These are phyloP conservation scores for Blastobotrys peoriensis DNA, from an alignment of 805 yeast species.

Conservation along the genomic window DNA sequence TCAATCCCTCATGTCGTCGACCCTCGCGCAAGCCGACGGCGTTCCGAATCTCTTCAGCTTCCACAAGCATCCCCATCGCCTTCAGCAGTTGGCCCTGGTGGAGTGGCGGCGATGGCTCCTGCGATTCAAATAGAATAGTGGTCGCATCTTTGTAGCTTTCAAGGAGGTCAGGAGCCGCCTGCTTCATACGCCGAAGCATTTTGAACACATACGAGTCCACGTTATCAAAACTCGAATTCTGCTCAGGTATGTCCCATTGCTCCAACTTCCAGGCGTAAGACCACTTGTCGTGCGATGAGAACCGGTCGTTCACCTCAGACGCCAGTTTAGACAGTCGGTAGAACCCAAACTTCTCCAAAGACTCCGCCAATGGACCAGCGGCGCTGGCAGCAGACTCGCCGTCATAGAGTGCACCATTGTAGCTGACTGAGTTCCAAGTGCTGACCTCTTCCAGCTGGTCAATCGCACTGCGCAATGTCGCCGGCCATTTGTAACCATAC, in stretches of 20 bases:
- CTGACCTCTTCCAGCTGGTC: slow-evolving; percentile 22
- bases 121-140: too few species aligned
- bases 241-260: slow-evolving; percentile 67
- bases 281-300: slow-evolving; percentile 31
- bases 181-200: not conserved
- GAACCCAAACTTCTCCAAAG: slow-evolving; percentile 48
- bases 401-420: slow-evolving; percentile 54
- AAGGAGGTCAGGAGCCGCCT: not conserved
- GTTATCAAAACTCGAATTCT: not conserved
- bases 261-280: slow-evolving; percentile 73
- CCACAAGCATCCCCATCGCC: not conserved
- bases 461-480: slow-evolving; percentile 49
- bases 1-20: too few species aligned
- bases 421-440: slow-evolving; percentile 41
- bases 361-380: slow-evolving; percentile 25
- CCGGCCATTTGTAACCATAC: slow-evolving; percentile 57
- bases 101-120: too few species aligned
- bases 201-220: not conserved
- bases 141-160: not conserved
- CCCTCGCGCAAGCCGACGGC: too few species aligned
- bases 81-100: slow-evolving; percentile 22
- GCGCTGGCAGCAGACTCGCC: slow-evolving; percentile 26
- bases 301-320: not conserved
- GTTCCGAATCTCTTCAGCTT: not conserved
- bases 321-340: slow-evolving; percentile 51